Base-by-base conservation (phyloP, 805 yeast genomes). In the Pichia rugopelliculosa region DNA sequence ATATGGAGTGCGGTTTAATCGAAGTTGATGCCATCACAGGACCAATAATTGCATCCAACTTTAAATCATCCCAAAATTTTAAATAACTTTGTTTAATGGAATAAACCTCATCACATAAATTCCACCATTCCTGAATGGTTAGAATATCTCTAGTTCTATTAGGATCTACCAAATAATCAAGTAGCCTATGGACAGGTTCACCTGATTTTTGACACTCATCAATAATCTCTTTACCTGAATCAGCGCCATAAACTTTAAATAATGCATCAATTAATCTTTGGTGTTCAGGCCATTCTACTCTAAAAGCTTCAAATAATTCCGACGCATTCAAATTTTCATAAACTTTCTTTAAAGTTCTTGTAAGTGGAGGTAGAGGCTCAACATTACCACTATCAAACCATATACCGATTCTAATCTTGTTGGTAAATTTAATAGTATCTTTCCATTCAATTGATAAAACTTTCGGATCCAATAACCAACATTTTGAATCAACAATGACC, bases 381-480 rank as follows among this genome's bases (percentile, higher is more conserved):
- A 73, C 69, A 30, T 58, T 45, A 12, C 68, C 67, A 57, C 77
- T 79, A 48, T 66, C 68, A 6, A 52, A 54, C 55, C 73, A 54
- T 10, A 75, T 57, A 7, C 78, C 82, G 53, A 78, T 56, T 11
- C 61, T 68, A 33, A 77, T 57, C 53, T 68, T 71, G 8, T 37
- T 34, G 4, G 21, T 11, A 4, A 43, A n/a, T 0, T 33, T 41
- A 4, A 40, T 33, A 0, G 54, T 55, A 67, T 36, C 23, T 11
- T 70, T 39, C 80, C 79, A 77, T 12, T 75, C 74, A 42, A 74
- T 55, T 12, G 76, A 74, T 46, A 61, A 57, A 26, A 65, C 62
- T 36, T 66, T 64, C 49, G 75, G 72, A 58, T 79, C 83, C 42
- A 63, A 61, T 9, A 60, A 56, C 82, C 84, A 6, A 80, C 79